These are phyloP conservation scores for Podospora sp. DNA, from an alignment of 495 filamentous ascomycete species.

Conservation along the genomic window DNA sequence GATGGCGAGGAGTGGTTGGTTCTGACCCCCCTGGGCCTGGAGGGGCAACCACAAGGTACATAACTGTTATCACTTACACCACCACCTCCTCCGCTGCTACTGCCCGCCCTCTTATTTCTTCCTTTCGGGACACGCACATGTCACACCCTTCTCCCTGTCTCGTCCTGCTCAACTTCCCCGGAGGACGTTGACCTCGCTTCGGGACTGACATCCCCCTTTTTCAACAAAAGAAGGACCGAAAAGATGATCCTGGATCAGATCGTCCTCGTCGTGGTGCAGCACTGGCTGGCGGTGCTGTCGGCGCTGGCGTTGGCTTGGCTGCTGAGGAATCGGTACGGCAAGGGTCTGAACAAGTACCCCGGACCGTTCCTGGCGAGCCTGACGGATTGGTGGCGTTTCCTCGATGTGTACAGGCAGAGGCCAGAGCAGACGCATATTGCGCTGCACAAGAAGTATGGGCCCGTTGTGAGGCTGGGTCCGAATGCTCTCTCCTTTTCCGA, in stretches of 20 bases:
- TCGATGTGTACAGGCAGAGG: slow-evolving; percentile 62
- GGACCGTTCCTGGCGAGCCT: slow-evolving; percentile 68
- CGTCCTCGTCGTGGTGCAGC: slow-evolving; percentile 38
- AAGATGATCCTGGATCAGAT: slow-evolving; percentile 34
- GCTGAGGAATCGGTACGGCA: slow-evolving; percentile 59
- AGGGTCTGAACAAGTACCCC: slow-evolving; percentile 65
- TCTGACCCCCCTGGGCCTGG: not conserved
- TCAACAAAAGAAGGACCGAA: slow-evolving; percentile 13
- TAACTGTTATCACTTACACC: slow-evolving; percentile 16
- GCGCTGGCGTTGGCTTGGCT: slow-evolving; percentile 45
- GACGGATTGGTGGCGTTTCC: slow-evolving; percentile 71
- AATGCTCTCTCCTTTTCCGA: slow-evolving; percentile 68
- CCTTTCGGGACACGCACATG: not conserved
- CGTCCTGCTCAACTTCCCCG: not conserved
- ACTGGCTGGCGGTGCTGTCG: slow-evolving; percentile 51
- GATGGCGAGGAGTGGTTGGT: not conserved
- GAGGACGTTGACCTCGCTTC: not conserved
- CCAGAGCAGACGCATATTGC: slow-evolving; percentile 66
- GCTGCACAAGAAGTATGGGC: slow-evolving; percentile 71
- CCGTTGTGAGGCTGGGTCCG: slow-evolving; percentile 71
- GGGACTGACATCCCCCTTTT: slow-evolving; percentile 3
- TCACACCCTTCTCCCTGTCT: not conserved
- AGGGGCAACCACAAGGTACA: not conserved
- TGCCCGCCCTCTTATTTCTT: slow-evolving; percentile 6
- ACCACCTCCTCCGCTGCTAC: not conserved